Conservation (phyloP, 2,329 filamentous ascomycete genomes). For the Fusarium sublunatum region DNA sequence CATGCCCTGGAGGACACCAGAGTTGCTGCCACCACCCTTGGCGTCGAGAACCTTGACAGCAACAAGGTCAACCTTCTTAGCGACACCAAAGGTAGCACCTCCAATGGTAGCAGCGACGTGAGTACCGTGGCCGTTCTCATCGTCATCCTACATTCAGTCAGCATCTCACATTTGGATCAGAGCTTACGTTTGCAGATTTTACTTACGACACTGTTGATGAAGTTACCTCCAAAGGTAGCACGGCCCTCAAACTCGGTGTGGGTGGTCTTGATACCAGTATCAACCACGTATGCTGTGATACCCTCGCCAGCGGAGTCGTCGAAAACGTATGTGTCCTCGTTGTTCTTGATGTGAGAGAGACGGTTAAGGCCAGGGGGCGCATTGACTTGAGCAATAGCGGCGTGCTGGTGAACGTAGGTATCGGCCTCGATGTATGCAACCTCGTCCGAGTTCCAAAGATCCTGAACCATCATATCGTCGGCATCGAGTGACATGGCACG, state of each 20-base stretch:
- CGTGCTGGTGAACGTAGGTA: conserved; percentile 57
- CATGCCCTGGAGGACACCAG: conserved; percentile 67
- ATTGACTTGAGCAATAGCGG: conserved; percentile 62
- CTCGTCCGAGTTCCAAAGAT: conserved; percentile 61
- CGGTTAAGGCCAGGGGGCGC: conserved; percentile 66
- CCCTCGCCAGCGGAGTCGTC: conserved; percentile 64
- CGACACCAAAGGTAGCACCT: conserved; percentile 70
- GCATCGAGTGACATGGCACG: conserved; percentile 65
- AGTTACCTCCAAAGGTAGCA: conserved; percentile 65
- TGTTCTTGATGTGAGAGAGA: conserved; percentile 58
- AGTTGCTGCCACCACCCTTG: conserved; percentile 52
- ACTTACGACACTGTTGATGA: conserved; percentile 60
- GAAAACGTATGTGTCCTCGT: conserved; percentile 56
- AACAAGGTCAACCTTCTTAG: conserved; percentile 58
- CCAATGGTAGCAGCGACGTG: conserved; percentile 73
- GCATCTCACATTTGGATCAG: neutral
- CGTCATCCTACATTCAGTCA: conserved; percentile 54
- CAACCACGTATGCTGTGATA: conserved; percentile 72
- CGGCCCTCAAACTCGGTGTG: conserved; percentile 69
- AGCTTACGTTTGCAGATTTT: neutral
- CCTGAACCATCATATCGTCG: conserved; percentile 61
- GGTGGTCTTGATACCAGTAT: conserved; percentile 69
- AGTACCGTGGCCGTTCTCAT: conserved; percentile 72
- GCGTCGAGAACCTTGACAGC: conserved; percentile 72
- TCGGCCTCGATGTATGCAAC: conserved; percentile 67